Evolutionary conservation across 208 protist species (phyloP), one percentile per base, ranked within the genome.

Genomic region (Leishmania turanica): DNA sequence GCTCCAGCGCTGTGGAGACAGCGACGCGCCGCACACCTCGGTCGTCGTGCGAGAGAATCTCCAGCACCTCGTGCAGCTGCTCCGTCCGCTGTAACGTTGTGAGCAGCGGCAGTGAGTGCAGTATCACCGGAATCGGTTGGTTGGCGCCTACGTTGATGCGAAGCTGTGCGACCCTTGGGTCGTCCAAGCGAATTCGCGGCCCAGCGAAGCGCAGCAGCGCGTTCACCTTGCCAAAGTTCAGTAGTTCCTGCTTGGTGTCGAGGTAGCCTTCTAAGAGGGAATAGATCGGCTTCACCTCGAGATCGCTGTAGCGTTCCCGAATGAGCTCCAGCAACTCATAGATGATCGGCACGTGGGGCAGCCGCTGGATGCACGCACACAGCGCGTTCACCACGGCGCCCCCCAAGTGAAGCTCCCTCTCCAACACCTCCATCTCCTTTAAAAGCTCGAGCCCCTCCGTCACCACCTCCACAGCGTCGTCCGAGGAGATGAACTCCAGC

Each of bases 31-130:
- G 87, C 27, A 97, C 92, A 4, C 88, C 84, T 24, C 87, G 79
- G 77, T 89, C 82, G 60, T 95, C 92, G 83, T 97, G 94, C 74
- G 92, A 95, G 77, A 97, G 85, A 54, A 95, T 88, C 21, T 91
- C 86, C n/a, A 96, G 82, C 3, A 88, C 88, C n/a, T 95, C 90
- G 51, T 80, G 72, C 45, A 97, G 84, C 81, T 94, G 90, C 19
- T 90, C 90, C 31, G 94, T 97, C 56, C 90, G 84, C 27, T 91
- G 78, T 31, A 96, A 84, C 11, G 92, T 95, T 42, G 86, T 87
- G 15, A 97, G 69, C 47, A 97, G 86, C 8, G 92, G 90, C 15
- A 97, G 80, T 9, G 92, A 91, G 60, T 91, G 90, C 45, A 94
- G 88, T 19, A 97, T 80, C 42, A 93, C 84, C n/a, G 90, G 83